These are phyloP conservation scores for Rosellinia necatrix DNA, from an alignment of 2,329 filamentous ascomycete genomes.

Conservation along the genomic window DNA sequence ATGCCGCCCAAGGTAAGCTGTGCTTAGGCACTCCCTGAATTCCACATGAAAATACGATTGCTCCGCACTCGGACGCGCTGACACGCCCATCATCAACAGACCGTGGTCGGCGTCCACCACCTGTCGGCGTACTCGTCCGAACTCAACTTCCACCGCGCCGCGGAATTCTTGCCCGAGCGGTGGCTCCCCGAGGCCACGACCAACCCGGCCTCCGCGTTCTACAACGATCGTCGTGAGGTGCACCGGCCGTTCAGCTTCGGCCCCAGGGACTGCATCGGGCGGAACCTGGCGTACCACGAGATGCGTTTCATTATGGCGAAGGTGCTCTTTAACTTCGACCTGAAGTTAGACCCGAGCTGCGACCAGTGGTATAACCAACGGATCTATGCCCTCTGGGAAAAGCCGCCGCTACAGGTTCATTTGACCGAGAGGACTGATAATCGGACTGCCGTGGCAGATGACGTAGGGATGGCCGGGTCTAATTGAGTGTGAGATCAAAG, in stretches of 20 bases:
- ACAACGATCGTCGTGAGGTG: constrained; percentile 32
- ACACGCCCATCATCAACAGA: constrained; percentile 6
- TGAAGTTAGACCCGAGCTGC: too few relatives aligned
- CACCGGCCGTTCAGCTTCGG: constrained; percentile 33
- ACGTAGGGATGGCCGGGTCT: too few relatives aligned
- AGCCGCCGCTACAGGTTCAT: too few relatives aligned
- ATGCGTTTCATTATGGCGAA: constrained; percentile 36
- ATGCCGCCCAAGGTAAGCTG: not conserved
- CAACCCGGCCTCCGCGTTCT: constrained; percentile 18
- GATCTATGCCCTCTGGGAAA: too few relatives aligned
- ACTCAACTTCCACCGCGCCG: constrained; percentile 32
- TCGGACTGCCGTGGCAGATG: too few relatives aligned
- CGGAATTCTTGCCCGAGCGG: constrained; percentile 33
- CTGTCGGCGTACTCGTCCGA: constrained; percentile 32
- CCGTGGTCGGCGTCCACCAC: constrained; percentile 32
- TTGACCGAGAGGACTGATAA: too few relatives aligned
- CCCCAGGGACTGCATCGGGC: constrained; percentile 31
- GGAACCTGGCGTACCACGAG: constrained; percentile 34
- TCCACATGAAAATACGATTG: not conserved
- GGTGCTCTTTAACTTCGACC: constrained; percentile 34
- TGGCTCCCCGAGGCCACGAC: constrained; percentile 31
- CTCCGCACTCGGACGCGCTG: not conserved
- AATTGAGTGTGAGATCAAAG: too few relatives aligned
- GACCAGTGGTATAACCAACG: too few relatives aligned
- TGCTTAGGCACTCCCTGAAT: not conserved